Base-by-base conservation (phyloP, 345 rosid genomes). In the Gossypium raimondii region DNA sequence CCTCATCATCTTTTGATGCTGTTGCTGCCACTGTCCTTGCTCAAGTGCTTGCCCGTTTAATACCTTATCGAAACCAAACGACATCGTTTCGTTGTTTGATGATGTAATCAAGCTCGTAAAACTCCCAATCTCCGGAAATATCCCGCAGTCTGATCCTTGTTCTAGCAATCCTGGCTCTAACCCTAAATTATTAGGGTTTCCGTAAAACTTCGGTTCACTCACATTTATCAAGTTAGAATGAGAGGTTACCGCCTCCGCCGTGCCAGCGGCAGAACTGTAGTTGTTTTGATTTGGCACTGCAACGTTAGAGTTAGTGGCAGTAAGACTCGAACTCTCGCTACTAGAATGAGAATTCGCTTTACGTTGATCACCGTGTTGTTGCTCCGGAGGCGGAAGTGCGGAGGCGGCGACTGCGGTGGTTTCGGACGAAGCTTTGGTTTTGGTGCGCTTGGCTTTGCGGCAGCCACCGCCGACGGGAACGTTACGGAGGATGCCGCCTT, bases 401-500 rank as follows among this genome's bases (percentile, higher is more conserved):
- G 74, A 1, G 4, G 81, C 8, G 13, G 68, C 41, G 5, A 50
- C 55, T 11, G 52, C 38, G 53, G 60, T 22, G n/a, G 77, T 11
- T 14, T 80, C 79, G 1, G 78, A 58, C 0, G 76, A 65, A 48
- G 83, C 71, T 58, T 87, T 88, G 2, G 86, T 55, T 75, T 88
- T 93, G 7, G 93, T 77, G 45, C 97, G 85, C 81, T 92, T 94
- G 45, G 87, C 79, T 74, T 90, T 90, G 51, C 94, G 89, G 78
- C 92, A 90, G 62, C 94, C 92, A 4, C 94, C 97, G 18, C 98
- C 98, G 13, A 92, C 87, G 16, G 98, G 97, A 27, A 94, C 98
- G 90, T 92, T 94, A 50, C 98, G 94, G 67, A 94, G 95, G 70
- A 94, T 92, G 75, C 98, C 98, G 29, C 97, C 98, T 80, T 91